Evolutionary conservation across 2,329 filamentous ascomycete genomes (phyloP), one percentile per base, ranked within the genome.

Genomic region (Capronia coronata): DNA sequence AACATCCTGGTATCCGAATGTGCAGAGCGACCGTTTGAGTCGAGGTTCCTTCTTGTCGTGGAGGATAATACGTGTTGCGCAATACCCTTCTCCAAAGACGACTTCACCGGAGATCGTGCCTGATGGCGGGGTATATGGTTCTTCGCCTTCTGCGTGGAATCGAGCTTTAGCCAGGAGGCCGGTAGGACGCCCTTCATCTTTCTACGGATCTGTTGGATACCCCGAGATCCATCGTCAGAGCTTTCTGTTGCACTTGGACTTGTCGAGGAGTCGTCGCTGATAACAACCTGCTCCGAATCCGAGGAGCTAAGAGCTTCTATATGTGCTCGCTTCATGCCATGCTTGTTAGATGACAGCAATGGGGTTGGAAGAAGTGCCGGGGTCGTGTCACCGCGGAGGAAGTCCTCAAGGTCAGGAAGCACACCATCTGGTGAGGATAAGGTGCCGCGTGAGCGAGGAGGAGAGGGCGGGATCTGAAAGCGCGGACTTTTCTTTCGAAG

Each of bases 181-280:
- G 73, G 73, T 19, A 75, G 63, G 19, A 75, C 72, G 21, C 73
- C 73, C 51, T 69, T 69, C 10, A 73, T 74, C 43, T 58, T 67
- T 22, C 69, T 68, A 41, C 68, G 65, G 10, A 68, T 55, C 21
- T 52, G 58, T 52, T 63, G 61, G 9, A 73, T 54, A 22, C 57
- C 47, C 46, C 61, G 57, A 19, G 57, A 50, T 3, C 61, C 60
- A 27, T 59, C 57, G 16, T 40, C 49, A 32, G 61, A 58, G 11
- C 50, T 51, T 23, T 54, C 55, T 8, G 40, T 57, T 16, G 46
- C 39, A 14, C 22, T 39, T 13, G 43, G 21, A 11, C 51, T 37
- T 22, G 10, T 42, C 5, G 42, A 25, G 40, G 30, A 7, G 11
- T 45, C 45, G 40, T 51, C 46, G 29, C 38, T 49, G 14, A 43